Base-by-base conservation (phyloP, 176 grass and related monocot genomes). In the Chloris gayana region DNA sequence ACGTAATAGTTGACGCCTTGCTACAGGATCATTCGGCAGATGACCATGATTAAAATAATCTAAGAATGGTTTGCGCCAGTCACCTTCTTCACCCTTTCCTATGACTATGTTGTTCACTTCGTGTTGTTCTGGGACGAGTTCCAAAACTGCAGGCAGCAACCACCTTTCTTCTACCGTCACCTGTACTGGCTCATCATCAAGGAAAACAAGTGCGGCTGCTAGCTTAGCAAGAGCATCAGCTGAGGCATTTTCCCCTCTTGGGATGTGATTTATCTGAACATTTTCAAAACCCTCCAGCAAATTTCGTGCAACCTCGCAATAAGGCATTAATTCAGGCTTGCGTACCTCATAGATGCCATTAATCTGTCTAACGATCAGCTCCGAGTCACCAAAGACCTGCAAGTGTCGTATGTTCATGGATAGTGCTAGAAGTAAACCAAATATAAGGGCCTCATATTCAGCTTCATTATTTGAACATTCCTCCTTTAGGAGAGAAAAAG, bases 161-260 rank as follows among this genome's bases (percentile, higher is more conserved):
- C 35, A 76, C 8, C 73, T 61, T 10, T 76, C 56, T 19, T 75
- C 51, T 1, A 75, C 2, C 0, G 0, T 26, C 0, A 39, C 33
- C 3, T 59, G 0, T 0, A 7, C 2, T 0, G 22, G 0, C 8
- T 22, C 11, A 0, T 33, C 27, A 9, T 21, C 0, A 0, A 1
- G 69, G 1, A 72, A 39, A 4, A 72, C 27, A 0, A 51, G 19
- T 5, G 72, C 51, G 0, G 10, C 18, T 17, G 22, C 50, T 0
- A 74, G 50, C 13, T 74, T 38, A 0, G 21, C 12, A 2, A 74
- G 56, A 1, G 72, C 32, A 26, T 58, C 49, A 9, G 12, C 51
- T 15, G 3, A 17, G 12, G 31, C 49, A 26, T 59, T 74, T 2
- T 22, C 25, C 0, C 51, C 38, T 0, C 12, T 21, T 9, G 49